Evolutionary conservation across 805 yeast species (phyloP).

Genomic region (Lipomyces starkeyi): DNA sequence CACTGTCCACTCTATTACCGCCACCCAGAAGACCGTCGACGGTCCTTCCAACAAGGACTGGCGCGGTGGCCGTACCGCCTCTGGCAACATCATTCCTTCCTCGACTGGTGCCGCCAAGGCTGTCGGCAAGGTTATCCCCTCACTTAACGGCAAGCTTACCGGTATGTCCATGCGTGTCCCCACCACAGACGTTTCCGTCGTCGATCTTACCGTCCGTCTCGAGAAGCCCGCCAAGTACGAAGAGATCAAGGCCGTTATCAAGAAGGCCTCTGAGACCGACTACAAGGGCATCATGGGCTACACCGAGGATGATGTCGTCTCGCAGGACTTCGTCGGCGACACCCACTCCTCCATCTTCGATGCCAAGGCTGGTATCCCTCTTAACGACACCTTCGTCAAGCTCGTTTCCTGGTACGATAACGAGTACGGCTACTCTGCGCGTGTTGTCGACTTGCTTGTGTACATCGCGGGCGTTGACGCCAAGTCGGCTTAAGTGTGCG

Average conservation of each 20-base stretch:
- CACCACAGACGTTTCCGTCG: slow-evolving; percentile 91
- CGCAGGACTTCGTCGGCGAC: slow-evolving; percentile 86
- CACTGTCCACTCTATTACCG: slow-evolving; percentile 94
- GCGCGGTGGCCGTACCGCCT: slow-evolving; percentile 98
- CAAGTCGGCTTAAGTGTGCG: slow-evolving; percentile 23
- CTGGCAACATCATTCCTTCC: slow-evolving; percentile 93
- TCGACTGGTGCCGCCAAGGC: slow-evolving; percentile 98
- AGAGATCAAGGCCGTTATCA: slow-evolving; percentile 76
- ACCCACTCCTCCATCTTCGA: slow-evolving; percentile 87
- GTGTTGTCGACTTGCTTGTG: slow-evolving; percentile 89
- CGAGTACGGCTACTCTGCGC: slow-evolving; percentile 95
- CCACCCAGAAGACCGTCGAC: slow-evolving; percentile 95
- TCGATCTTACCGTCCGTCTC: slow-evolving; percentile 86
- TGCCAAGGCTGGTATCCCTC: slow-evolving; percentile 86
- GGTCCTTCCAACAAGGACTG: slow-evolving; percentile 98
- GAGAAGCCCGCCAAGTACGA: slow-evolving; percentile 78
- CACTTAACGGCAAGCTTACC: slow-evolving; percentile 88
- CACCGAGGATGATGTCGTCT: slow-evolving; percentile 92
- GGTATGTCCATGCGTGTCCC: slow-evolving; percentile 95
- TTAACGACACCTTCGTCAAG: slow-evolving; percentile 88
- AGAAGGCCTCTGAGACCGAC: slow-evolving; percentile 76
- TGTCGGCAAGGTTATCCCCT: slow-evolving; percentile 93
- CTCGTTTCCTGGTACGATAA: slow-evolving; percentile 94
- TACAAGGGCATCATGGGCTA: slow-evolving; percentile 85
- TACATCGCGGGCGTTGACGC: slow-evolving; percentile 68